phyloP scores from a whole-genome alignment of 768 basidiomycete species.

The Mycena latifolia region DNA sequence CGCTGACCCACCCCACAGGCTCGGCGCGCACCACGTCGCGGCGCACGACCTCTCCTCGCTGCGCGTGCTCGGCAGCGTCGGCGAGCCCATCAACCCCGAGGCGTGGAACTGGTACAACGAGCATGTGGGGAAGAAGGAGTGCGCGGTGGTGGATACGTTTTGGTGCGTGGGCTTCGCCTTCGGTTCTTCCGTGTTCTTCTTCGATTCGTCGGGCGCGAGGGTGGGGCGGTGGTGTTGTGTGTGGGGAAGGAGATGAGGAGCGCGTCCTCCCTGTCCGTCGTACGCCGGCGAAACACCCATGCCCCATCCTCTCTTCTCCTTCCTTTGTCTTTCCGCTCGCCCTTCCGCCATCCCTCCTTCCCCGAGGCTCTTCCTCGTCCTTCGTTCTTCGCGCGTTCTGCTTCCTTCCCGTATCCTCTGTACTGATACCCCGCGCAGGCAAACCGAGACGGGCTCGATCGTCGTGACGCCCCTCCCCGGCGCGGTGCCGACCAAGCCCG shows the following conservation, averaged over 20 bases:
- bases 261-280: too few relatives aligned
- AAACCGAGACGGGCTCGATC: slow-evolving; percentile 98
- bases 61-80: slow-evolving; percentile 92
- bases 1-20: slow-evolving; percentile 44
- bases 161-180: slow-evolving; percentile 63
- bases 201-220: too few relatives aligned
- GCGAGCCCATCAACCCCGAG: slow-evolving; percentile 99
- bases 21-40: slow-evolving; percentile 90
- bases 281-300: too few relatives aligned
- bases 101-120: slow-evolving; percentile 99
- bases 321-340: too few relatives aligned
- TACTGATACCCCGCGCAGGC: slow-evolving; percentile 58
- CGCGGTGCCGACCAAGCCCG: slow-evolving; percentile 95
- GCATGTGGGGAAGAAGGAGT: slow-evolving; percentile 88
- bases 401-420: not conserved
- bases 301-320: too few relatives aligned
- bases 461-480: slow-evolving; percentile 97
- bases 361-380: not conserved
- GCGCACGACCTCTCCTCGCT: slow-evolving; percentile 84
- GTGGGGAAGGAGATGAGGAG: too few relatives aligned
- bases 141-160: slow-evolving; percentile 95
- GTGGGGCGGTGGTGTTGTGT: too few relatives aligned
- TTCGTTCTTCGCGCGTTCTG: not conserved
- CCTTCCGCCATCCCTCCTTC: too few relatives aligned
- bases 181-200: not conserved